These are phyloP conservation scores for Saksenaea oblongispora DNA, from an alignment of 371 early-diverging fungal species.

Conservation along the genomic window DNA sequence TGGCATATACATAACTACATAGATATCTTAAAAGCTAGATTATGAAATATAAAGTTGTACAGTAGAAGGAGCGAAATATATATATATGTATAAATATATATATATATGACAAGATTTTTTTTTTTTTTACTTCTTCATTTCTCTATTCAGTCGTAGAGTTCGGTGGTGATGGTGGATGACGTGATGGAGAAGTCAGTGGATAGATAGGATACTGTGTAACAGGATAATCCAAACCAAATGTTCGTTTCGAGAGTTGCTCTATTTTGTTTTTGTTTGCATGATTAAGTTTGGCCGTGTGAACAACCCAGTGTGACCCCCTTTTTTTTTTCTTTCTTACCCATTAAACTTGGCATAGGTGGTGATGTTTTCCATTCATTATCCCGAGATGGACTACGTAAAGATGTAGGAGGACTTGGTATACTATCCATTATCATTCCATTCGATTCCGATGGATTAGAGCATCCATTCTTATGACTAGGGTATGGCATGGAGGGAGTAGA, in stretches of 20 bases:
- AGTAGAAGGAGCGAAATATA: neutral
- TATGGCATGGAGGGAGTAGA: conserved; percentile 25
- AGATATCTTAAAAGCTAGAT: neutral
- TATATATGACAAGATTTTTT: too few relatives aligned
- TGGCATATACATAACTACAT: neutral
- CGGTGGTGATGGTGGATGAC: conserved; percentile 15
- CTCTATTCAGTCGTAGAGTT: neutral
- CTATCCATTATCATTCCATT: neutral
- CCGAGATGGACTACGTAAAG: conserved; percentile 6
- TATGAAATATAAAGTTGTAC: conserved; percentile 4
- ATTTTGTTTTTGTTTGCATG: neutral
- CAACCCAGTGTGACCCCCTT: neutral
- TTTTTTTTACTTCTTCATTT: too few relatives aligned
- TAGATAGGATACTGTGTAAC: conserved; percentile 21
- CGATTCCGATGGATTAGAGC: neutral
- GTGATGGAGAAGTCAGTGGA: conserved; percentile 26
- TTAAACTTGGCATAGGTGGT: conserved; percentile 42
- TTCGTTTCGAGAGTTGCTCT: conserved; percentile 36
- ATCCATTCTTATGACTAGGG: conserved; percentile 1
- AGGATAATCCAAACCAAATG: conserved; percentile 23
- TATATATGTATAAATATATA: too few relatives aligned
- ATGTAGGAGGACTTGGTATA: conserved; percentile 14
- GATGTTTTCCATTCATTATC: conserved; percentile 24
- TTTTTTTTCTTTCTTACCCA: conserved; percentile 28
- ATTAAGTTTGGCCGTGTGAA: conserved; percentile 2